Evolutionary conservation across 2,329 filamentous ascomycete genomes (phyloP).

Genomic region (Diaporthe sp.): DNA sequence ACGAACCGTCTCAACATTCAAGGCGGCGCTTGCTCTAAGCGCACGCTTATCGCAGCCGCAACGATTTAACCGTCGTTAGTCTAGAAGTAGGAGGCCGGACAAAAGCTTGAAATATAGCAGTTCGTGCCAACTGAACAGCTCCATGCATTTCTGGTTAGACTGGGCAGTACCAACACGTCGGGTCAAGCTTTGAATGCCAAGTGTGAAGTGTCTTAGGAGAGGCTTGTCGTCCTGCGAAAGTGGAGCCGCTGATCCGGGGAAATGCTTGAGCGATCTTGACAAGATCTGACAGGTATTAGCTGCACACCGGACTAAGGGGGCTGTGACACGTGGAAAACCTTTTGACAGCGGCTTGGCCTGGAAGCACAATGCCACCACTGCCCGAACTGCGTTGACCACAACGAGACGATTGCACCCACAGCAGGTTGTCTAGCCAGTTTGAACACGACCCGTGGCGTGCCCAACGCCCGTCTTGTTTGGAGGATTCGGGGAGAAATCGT

Average conservation of each 20-base stretch:
- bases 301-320: not conserved
- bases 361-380: too few species aligned
- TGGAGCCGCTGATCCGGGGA: conserved; percentile 2
- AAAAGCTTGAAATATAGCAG: not conserved
- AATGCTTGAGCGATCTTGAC: conserved; percentile 4
- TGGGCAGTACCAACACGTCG: not conserved
- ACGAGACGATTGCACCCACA: too few species aligned
- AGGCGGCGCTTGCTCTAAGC: conserved; percentile 8
- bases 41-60: not conserved
- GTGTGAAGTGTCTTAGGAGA: not conserved
- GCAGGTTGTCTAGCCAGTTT: not conserved
- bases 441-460: not conserved
- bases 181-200: conserved; percentile 21
- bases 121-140: not conserved
- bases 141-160: not conserved
- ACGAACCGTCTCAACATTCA: not conserved
- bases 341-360: too few species aligned
- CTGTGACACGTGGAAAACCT: not conserved
- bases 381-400: not conserved
- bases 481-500: too few species aligned
- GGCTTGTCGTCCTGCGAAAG: not conserved
- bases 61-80: not conserved
- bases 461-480: not conserved
- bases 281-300: conserved; percentile 6
- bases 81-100: not conserved